Evolutionary conservation across 169 alveolate species (phyloP), one percentile per base, ranked within the genome.

Genomic region (Theileria annulata): DNA sequence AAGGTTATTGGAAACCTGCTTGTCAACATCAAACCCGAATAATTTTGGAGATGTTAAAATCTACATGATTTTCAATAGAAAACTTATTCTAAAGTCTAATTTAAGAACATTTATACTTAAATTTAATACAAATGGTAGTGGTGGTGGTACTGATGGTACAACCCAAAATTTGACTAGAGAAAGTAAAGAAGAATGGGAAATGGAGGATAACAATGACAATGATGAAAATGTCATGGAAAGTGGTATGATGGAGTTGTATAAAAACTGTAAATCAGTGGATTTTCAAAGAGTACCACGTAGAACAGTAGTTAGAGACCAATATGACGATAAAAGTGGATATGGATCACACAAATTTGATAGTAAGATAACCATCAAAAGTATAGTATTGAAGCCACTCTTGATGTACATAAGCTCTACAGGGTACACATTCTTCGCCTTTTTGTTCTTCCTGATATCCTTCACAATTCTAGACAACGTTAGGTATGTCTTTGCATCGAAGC

Each of bases 391-490:
- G 31, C 66, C 66, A 3, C 66, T 56, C 15, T 15, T 56, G 31
- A 56, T 56, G 30, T 56, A 56, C 31, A 56, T 56, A 19, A 56
- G 31, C 35, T 56, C 66, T 25, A 27, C 66, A 56, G 66, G 66
- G 1, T 21, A 25, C 10, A 21, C 66, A 1, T 56, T 56, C 31
- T 56, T 21, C 66, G 66, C 66, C 15, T 56, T 56, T 25, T 25
- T 56, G 31, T 25, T 56, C 66, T 21, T 56, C 15, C n/a, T 56
- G 66, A 56, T 56, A 56, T 19, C 33, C 28, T 56, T 19, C 66
- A 56, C 77, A 49, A 30, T 51, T 5, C 69, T 70, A 9, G 77
- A 70, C 78, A 70, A 56, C 25, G 51, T 35, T 4, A 70, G 54
- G 23, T 70, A 31, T 23, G 15, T 70, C n/a, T 35, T 70, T n/a